Conservation (phyloP, 2,329 filamentous ascomycete genomes). For the Trichoderma endophyticum region DNA sequence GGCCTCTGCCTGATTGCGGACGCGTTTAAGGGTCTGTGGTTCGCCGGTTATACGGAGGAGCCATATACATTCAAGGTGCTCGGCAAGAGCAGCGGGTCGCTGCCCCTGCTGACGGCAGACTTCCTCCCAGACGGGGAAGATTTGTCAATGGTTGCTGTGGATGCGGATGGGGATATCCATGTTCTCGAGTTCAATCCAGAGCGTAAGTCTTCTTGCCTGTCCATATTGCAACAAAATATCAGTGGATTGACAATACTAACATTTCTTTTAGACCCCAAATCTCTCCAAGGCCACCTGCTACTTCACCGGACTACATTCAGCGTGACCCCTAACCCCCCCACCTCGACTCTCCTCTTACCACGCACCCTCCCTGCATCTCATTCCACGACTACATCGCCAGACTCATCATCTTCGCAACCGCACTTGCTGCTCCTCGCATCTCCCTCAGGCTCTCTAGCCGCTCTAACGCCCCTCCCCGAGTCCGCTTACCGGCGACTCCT, state of each 20-base stretch:
- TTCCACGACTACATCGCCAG: constrained; percentile 26
- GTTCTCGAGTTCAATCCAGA: constrained; percentile 93
- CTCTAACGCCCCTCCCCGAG: constrained; percentile 76
- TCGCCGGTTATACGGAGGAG: constrained; percentile 93
- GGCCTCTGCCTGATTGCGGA: constrained; percentile 87
- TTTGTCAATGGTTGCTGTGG: constrained; percentile 77
- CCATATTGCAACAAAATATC: neutral
- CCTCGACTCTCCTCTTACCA: constrained; percentile 72
- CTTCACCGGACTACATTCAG: constrained; percentile 87
- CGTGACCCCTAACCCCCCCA: constrained; percentile 72
- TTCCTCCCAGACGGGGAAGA: constrained; percentile 84
- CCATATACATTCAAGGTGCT: constrained; percentile 94
- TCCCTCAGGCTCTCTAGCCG: constrained; percentile 69
- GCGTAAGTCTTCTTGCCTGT: constrained; percentile 53
- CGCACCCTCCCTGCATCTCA: constrained; percentile 51
- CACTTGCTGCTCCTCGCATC: constrained; percentile 66
- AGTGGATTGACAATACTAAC: neutral
- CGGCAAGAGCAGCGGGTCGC: constrained; percentile 74
- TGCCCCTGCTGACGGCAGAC: constrained; percentile 79
- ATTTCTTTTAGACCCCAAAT: constrained; percentile 75
- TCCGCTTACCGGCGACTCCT: constrained; percentile 78
- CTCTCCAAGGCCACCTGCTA: constrained; percentile 81
- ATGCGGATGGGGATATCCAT: constrained; percentile 82
- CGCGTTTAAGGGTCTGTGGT: constrained; percentile 91
- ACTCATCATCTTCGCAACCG: constrained; percentile 25